Conservation (phyloP, 2,329 filamentous ascomycete genomes). For the Cucurbitaria berberidis region DNA sequence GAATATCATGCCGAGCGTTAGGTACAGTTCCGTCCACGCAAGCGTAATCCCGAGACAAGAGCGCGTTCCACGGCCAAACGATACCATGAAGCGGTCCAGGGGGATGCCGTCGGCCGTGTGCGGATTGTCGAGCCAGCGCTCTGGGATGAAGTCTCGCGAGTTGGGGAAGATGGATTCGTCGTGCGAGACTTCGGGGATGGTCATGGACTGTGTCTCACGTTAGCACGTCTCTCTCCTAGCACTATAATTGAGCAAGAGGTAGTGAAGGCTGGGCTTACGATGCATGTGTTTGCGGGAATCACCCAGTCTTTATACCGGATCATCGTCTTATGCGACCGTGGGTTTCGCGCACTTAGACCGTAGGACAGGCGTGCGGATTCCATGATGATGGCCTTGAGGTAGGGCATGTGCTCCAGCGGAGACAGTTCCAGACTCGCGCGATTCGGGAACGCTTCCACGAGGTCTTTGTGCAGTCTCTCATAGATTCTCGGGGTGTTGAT, state of each 20-base stretch:
- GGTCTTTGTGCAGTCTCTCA: conserved; percentile 37
- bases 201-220: conserved; percentile 34
- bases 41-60: conserved; percentile 53
- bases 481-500: conserved; percentile 41
- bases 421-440: conserved; percentile 28
- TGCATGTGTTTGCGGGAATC: conserved; percentile 43
- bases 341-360: conserved; percentile 48
- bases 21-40: conserved; percentile 43
- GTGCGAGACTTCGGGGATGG: conserved; percentile 44
- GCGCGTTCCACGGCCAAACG: conserved; percentile 51
- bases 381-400: conserved; percentile 33
- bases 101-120: conserved; percentile 39
- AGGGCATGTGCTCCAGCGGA: conserved; percentile 33
- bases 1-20: conserved; percentile 44
- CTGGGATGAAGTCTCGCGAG: conserved; percentile 44
- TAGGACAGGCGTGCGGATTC: conserved; percentile 48
- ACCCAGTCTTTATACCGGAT: conserved; percentile 36
- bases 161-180: conserved; percentile 49
- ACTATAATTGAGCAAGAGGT: not conserved
- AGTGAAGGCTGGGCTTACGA: conserved; percentile 23
- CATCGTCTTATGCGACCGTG: conserved; percentile 36
- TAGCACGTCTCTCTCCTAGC: not conserved
- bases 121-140: conserved; percentile 49
- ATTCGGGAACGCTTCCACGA: conserved; percentile 38
- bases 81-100: conserved; percentile 50